These are phyloP conservation scores for Ustilago vetiveriae DNA, from an alignment of 1,284 basidiomycete species.

Conservation along the genomic window DNA sequence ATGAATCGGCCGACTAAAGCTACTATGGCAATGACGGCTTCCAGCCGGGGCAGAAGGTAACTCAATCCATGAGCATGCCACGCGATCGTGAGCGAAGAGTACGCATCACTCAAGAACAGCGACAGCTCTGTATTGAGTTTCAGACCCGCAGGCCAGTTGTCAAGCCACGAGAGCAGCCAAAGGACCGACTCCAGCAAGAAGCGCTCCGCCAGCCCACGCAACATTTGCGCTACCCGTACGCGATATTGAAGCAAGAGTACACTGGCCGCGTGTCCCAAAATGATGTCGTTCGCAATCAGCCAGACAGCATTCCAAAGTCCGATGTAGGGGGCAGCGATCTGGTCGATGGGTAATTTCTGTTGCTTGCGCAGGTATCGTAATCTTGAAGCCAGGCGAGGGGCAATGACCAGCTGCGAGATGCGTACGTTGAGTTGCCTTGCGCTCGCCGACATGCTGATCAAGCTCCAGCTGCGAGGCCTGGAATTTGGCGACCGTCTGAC, in stretches of 20 bases:
- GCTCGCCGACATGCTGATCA: slow-evolving; percentile 37
- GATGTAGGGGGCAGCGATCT: slow-evolving; percentile 66
- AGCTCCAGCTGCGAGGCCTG: not conserved
- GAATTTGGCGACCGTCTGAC: slow-evolving; percentile 7
- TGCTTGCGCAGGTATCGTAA: slow-evolving; percentile 19
- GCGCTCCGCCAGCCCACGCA: slow-evolving; percentile 5
- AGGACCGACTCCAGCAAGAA: slow-evolving; percentile 25
- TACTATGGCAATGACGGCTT: slow-evolving; percentile 68
- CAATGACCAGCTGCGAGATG: slow-evolving; percentile 67
- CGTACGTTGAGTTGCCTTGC: slow-evolving; percentile 68
- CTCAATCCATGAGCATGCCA: slow-evolving; percentile 25
- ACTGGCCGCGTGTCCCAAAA: slow-evolving; percentile 79
- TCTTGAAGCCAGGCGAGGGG: slow-evolving; percentile 56
- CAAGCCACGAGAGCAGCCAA: slow-evolving; percentile 77
- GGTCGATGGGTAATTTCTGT: slow-evolving; percentile 22
- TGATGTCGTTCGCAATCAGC: slow-evolving; percentile 88
- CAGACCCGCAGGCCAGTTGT: slow-evolving; percentile 93
- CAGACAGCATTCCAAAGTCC: slow-evolving; percentile 89
- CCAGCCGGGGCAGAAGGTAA: slow-evolving; percentile 13
- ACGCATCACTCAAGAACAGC: slow-evolving; percentile 78
- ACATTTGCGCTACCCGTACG: not conserved
- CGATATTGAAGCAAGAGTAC: slow-evolving; percentile 38
- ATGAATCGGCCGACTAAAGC: slow-evolving; percentile 72
- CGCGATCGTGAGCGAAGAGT: slow-evolving; percentile 70
- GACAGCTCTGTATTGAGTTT: slow-evolving; percentile 95